A percentile compares a stretch with the other conserved stretches of the same genome.
These are phyloP conservation scores for Carex pumila DNA, from an alignment of 176 grass and related monocot species.

Conservation along the genomic window DNA sequence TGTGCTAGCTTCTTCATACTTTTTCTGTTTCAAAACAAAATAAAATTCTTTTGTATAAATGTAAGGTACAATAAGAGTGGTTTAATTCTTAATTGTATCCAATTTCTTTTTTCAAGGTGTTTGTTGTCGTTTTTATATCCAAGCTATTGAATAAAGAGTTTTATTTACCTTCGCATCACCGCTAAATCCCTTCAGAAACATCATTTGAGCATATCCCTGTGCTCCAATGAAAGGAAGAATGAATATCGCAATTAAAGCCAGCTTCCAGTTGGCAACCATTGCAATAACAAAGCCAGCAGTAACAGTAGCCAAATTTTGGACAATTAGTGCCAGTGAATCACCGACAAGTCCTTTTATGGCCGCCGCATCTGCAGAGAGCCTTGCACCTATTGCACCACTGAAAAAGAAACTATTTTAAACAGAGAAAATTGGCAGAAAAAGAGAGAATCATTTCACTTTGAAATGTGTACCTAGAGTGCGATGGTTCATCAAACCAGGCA, in stretches of 20 bases:
- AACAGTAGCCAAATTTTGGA: conserved; percentile 52
- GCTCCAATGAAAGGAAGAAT: conserved; percentile 42
- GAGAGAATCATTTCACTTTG: neutral
- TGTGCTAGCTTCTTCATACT: conserved; percentile 73
- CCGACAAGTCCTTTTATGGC: conserved; percentile 54
- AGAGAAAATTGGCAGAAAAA: neutral
- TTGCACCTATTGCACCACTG: conserved; percentile 60
- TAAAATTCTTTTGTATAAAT: neutral
- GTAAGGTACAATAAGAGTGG: neutral
- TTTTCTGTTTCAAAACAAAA: conserved; percentile 34
- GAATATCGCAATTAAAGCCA: conserved; percentile 44
- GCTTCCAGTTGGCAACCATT: conserved; percentile 55
- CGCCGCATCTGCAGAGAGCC: conserved; percentile 59
- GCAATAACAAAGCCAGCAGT: conserved; percentile 46
- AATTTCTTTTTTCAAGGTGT: no score
- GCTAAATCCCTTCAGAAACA: conserved; percentile 54
- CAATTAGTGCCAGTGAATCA: conserved; percentile 49
- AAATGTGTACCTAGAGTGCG: conserved; percentile 49
- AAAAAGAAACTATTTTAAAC: conserved; percentile 15
- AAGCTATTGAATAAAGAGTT: neutral
- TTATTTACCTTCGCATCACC: conserved; percentile 53
- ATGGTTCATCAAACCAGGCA: conserved; percentile 57
- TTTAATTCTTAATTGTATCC: neutral
- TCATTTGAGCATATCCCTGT: conserved; percentile 52
- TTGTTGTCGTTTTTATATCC: no score